Evolutionary conservation across 495 filamentous ascomycete species (phyloP).

Genomic region (Aspergillus biplanus): DNA sequence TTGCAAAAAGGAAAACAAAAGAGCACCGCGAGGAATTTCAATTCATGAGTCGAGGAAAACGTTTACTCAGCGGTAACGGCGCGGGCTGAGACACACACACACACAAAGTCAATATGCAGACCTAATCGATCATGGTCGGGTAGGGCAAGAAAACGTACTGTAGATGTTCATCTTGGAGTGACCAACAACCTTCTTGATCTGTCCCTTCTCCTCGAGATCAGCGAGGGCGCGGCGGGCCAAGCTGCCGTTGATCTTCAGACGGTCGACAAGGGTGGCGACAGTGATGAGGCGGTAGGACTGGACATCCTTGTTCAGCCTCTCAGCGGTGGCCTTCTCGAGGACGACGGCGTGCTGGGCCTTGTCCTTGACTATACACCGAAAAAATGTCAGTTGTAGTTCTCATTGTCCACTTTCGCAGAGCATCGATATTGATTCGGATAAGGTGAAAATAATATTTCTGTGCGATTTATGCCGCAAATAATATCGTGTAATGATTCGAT

Average conservation of each 20-base stretch:
- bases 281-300: slow-evolving; percentile 99
- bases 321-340: slow-evolving; percentile 69
- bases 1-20: slow-evolving; percentile 40
- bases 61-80: slow-evolving; percentile 56
- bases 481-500: slow-evolving; percentile 22
- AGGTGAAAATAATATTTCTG: not conserved
- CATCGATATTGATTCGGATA: not conserved
- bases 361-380: slow-evolving; percentile 84
- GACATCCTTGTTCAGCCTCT: slow-evolving; percentile 92
- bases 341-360: slow-evolving; percentile 97
- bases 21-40: slow-evolving; percentile 45
- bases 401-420: not conserved
- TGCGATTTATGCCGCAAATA: slow-evolving; percentile 13
- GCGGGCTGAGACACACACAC: slow-evolving; percentile 50
- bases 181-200: slow-evolving; percentile 96
- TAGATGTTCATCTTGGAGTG: slow-evolving; percentile 99
- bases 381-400: slow-evolving; percentile 29
- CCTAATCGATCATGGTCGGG: not conserved
- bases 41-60: slow-evolving; percentile 32
- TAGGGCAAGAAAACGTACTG: slow-evolving; percentile 57
- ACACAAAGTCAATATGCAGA: slow-evolving; percentile 2
- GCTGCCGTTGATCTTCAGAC: slow-evolving; percentile 99
- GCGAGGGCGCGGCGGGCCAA: slow-evolving; percentile 86
- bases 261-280: slow-evolving; percentile 96
- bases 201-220: slow-evolving; percentile 96